phyloP scores from a whole-genome alignment of 345 rosid species.

The Dovyalis caffra region DNA sequence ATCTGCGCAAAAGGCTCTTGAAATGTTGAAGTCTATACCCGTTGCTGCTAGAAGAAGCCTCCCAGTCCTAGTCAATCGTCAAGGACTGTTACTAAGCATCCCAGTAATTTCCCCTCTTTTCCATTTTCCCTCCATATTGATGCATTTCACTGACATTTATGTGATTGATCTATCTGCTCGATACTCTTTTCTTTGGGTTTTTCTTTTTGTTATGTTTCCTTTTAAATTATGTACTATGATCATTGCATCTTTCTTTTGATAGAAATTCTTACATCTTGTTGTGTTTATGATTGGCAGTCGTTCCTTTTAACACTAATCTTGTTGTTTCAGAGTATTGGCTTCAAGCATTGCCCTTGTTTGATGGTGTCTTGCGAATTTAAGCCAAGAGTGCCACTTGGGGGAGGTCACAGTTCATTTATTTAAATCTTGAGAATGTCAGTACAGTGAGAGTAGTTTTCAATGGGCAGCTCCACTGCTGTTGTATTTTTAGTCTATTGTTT shows the following conservation, averaged over 20 bases:
- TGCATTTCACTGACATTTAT: neutral
- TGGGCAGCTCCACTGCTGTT: too few relatives aligned
- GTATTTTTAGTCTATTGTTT: too few relatives aligned
- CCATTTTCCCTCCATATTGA: neutral
- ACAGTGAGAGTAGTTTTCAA: too few relatives aligned
- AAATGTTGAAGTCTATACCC: slow-evolving; percentile 56
- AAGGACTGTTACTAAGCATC: slow-evolving; percentile 56
- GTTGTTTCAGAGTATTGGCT: slow-evolving; percentile 62
- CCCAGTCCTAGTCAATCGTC: slow-evolving; percentile 57
- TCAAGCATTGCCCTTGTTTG: slow-evolving; percentile 63
- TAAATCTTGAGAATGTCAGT: too few relatives aligned
- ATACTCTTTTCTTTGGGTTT: neutral
- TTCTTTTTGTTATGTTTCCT: too few relatives aligned
- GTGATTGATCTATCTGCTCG: neutral
- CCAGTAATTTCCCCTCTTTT: slow-evolving; percentile 51
- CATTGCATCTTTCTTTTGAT: neutral
- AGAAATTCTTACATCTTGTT: too few relatives aligned
- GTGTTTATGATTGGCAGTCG: neutral
- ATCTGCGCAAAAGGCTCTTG: slow-evolving; percentile 54
- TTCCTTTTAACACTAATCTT: neutral
- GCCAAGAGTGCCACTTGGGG: slow-evolving; percentile 84
- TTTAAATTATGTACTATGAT: neutral
- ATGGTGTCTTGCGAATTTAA: slow-evolving; percentile 50
- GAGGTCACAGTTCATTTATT: slow-evolving; percentile 68
- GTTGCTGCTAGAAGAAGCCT: slow-evolving; percentile 74